A percentile compares a stretch with the other conserved stretches of the same genome.
Conservation (phyloP, 2,329 filamentous ascomycete genomes). For the Pseudovirgaria hyperparasitica region DNA sequence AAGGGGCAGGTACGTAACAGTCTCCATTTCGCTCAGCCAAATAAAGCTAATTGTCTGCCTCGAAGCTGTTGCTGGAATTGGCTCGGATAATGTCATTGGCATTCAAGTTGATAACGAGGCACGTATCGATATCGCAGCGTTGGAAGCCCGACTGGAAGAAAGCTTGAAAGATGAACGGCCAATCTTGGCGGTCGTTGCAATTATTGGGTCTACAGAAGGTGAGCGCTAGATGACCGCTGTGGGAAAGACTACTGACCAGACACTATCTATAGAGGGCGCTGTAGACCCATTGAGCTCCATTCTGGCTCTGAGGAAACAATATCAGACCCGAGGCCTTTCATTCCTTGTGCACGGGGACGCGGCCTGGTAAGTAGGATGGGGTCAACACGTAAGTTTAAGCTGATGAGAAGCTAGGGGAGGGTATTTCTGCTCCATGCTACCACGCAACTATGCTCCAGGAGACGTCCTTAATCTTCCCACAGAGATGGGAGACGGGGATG, state of each 20-base stretch:
- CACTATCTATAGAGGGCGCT: too few species aligned
- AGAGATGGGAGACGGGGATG: conserved; percentile 13
- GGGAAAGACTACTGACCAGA: too few species aligned
- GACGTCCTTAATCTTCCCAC: conserved; percentile 15
- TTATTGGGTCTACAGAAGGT: conserved; percentile 37
- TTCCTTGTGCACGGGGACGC: conserved; percentile 37
- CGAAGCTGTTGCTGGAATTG: conserved; percentile 32
- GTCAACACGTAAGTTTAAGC: too few species aligned
- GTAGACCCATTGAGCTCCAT: conserved; percentile 30
- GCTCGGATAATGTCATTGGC: conserved; percentile 29
- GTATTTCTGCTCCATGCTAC: conserved; percentile 36
- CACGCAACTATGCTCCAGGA: conserved; percentile 16
- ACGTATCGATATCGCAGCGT: conserved; percentile 21
- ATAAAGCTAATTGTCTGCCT: conserved; percentile 1
- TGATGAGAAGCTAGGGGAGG: too few species aligned
- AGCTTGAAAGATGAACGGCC: conserved; percentile 16
- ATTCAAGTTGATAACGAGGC: conserved; percentile 29
- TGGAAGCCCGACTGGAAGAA: conserved; percentile 20
- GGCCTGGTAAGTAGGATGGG: too few species aligned
- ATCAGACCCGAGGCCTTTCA: conserved; percentile 30
- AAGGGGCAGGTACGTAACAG: conserved; percentile 27
- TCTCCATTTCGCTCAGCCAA: conserved; percentile 1
- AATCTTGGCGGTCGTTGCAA: conserved; percentile 32
- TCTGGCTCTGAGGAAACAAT: conserved; percentile 26
- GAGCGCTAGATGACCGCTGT: too few species aligned